Conservation (phyloP, 2,329 filamentous ascomycete species). For the Ophiognomonia clavigignenti-juglandacearum region DNA sequence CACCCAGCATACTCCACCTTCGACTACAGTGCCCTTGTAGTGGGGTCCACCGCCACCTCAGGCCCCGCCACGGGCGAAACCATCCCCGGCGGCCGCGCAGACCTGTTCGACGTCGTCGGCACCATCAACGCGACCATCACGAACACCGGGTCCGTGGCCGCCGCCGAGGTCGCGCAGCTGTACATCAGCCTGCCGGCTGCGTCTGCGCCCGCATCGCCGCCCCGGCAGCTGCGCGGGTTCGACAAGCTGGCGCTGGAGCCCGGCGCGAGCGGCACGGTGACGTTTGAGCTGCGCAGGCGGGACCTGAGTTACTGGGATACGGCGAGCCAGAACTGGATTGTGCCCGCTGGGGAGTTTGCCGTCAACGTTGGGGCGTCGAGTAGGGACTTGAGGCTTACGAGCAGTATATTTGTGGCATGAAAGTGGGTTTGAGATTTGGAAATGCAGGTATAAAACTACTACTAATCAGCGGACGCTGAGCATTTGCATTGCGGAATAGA, state of each 20-base stretch:
- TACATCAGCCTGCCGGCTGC: slow-evolving; percentile 41
- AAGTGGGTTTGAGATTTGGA: neutral
- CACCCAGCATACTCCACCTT: slow-evolving; percentile 69
- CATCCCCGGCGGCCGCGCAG: slow-evolving; percentile 37
- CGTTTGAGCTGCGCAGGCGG: slow-evolving; percentile 49
- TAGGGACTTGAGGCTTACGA: slow-evolving; percentile 37
- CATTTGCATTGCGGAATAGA: too few species aligned
- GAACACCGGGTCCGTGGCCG: slow-evolving; percentile 58
- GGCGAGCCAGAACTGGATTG: slow-evolving; percentile 53
- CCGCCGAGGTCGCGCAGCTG: slow-evolving; percentile 64
- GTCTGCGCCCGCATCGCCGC: slow-evolving; percentile 32
- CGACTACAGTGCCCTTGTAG: slow-evolving; percentile 47
- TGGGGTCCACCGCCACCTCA: slow-evolving; percentile 31
- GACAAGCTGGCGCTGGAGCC: slow-evolving; percentile 49
- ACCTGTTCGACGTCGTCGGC: slow-evolving; percentile 40
- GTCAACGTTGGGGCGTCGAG: slow-evolving; percentile 42
- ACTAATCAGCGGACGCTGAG: neutral
- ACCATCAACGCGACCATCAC: slow-evolving; percentile 55
- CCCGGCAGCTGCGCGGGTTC: slow-evolving; percentile 56
- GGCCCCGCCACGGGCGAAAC: slow-evolving; percentile 35
- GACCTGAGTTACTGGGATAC: slow-evolving; percentile 64
- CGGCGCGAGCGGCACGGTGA: slow-evolving; percentile 41
- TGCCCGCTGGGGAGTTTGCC: slow-evolving; percentile 39
- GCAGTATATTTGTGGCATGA: slow-evolving; percentile 21
- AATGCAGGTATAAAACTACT: too few species aligned